phyloP scores from a whole-genome alignment of 345 rosid species.

The Rhizophora mangle region DNA sequence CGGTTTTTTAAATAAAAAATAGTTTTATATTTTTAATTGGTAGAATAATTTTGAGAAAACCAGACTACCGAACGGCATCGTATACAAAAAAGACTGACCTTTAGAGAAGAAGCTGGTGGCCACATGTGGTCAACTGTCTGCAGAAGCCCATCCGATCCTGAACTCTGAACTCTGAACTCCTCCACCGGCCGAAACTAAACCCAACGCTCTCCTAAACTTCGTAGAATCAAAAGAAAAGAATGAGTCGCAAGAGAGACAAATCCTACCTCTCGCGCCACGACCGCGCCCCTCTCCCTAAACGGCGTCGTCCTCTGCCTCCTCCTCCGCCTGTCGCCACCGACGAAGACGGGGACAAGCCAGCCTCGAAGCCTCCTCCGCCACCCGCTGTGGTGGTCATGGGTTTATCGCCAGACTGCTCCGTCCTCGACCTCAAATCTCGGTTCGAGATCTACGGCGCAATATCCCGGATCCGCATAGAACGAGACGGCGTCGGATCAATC shows the following conservation, averaged over 20 bases:
- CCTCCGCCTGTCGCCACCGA: constrained; percentile 14
- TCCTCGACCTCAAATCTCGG: constrained; percentile 80
- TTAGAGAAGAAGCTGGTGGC: too few relatives aligned
- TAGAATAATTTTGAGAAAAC: too few relatives aligned
- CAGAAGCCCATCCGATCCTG: too few relatives aligned
- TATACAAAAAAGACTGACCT: too few relatives aligned
- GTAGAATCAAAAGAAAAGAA: background rate
- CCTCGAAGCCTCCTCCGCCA: constrained; percentile 48
- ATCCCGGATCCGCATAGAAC: constrained; percentile 76
- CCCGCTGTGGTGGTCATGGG: constrained; percentile 62
- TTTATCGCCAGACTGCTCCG: constrained; percentile 62
- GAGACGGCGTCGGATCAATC: constrained; percentile 57
- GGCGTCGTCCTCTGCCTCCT: constrained; percentile 51
- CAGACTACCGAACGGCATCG: too few relatives aligned
- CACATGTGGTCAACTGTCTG: too few relatives aligned
- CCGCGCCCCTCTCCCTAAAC: constrained; percentile 41
- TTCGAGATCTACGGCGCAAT: constrained; percentile 93
- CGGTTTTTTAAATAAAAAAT: too few relatives aligned
- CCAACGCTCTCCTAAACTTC: too few relatives aligned
- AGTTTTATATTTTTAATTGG: too few relatives aligned
- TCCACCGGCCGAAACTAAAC: background rate
- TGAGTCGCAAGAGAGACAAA: constrained; percentile 61
- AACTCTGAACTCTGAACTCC: too few relatives aligned
- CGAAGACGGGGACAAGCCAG: constrained; percentile 36
- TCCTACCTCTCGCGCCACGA: constrained; percentile 46